A percentile compares a stretch with the other conserved stretches of the same genome.
Conservation (phyloP, 805 yeast genomes). For the Myxozyma mucilagina region DNA sequence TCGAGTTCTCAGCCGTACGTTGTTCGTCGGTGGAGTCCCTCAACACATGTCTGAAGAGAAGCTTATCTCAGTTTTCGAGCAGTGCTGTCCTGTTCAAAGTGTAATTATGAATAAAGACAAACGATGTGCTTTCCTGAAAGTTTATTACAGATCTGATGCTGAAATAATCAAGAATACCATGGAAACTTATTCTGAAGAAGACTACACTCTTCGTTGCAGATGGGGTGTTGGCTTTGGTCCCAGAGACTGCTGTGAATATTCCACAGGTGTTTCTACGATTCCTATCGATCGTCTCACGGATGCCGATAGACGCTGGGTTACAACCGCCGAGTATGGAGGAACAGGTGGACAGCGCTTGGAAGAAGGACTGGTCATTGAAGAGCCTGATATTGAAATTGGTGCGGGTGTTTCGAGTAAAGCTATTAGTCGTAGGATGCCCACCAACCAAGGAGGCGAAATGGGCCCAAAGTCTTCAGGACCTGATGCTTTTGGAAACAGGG, state of each 20-base stretch:
- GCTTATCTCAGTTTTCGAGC: constrained; percentile 68
- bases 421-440: constrained; percentile 87
- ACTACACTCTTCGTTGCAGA: constrained; percentile 71
- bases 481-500: background rate
- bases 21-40: constrained; percentile 94
- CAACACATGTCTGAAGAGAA: constrained; percentile 72
- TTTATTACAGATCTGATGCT: constrained; percentile 88
- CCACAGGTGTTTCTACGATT: constrained; percentile 82
- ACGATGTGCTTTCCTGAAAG: constrained; percentile 95
- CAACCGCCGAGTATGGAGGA: constrained; percentile 94
- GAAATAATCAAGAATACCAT: constrained; percentile 75
- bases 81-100: constrained; percentile 89
- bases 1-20: constrained; percentile 83
- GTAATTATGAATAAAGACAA: constrained; percentile 83
- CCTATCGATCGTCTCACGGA: constrained; percentile 89
- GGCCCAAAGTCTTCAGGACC: constrained; percentile 27
- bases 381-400: constrained; percentile 97
- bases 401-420: constrained; percentile 91
- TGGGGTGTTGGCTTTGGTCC: constrained; percentile 99
- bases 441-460: constrained; percentile 60
- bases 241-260: constrained; percentile 95
- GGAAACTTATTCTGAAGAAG: constrained; percentile 56
- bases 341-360: constrained; percentile 82
- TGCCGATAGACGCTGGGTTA: constrained; percentile 89
- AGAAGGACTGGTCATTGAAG: constrained; percentile 84